A percentile compares a stretch with the other conserved stretches of the same genome.
phyloP scores from a whole-genome alignment of 2,329 filamentous ascomycete species.

The Didymosphaeria variabile region DNA sequence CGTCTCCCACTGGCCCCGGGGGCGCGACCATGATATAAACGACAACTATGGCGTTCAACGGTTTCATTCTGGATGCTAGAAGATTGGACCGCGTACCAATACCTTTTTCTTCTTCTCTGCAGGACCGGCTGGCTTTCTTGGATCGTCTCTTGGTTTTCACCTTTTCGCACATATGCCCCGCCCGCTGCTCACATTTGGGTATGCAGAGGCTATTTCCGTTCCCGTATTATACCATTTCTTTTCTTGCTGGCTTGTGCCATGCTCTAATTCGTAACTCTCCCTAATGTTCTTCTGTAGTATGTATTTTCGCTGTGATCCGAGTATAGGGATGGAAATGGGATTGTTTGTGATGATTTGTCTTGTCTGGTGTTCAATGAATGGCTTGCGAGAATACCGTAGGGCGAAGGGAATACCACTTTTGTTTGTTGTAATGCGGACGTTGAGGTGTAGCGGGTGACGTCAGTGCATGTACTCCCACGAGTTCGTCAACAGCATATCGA shows the following conservation, averaged over 20 bases:
- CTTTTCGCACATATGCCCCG: neutral
- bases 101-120: conserved; percentile 7
- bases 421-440: neutral
- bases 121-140: conserved; percentile 14
- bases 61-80: conserved; percentile 10
- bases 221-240: conserved; percentile 26
- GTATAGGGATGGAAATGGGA: conserved; percentile 3
- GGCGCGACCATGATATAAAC: conserved; percentile 32
- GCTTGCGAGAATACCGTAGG: conserved; percentile 3
- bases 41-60: conserved; percentile 14
- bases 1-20: conserved; percentile 24
- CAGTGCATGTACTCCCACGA: neutral
- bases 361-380: conserved; percentile 24
- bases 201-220: conserved; percentile 6
- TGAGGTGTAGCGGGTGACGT: neutral
- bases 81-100: neutral
- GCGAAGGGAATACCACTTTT: conserved; percentile 11
- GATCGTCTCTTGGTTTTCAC: neutral
- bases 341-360: conserved; percentile 18
- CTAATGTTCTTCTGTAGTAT: conserved; percentile 11
- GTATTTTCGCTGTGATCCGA: neutral
- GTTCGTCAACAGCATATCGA: neutral
- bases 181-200: neutral
- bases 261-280: conserved; percentile 25
- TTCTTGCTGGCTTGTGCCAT: conserved; percentile 6